phyloP scores from a whole-genome alignment of 352 stramenopile species.

The Phytophthora pisi region DNA sequence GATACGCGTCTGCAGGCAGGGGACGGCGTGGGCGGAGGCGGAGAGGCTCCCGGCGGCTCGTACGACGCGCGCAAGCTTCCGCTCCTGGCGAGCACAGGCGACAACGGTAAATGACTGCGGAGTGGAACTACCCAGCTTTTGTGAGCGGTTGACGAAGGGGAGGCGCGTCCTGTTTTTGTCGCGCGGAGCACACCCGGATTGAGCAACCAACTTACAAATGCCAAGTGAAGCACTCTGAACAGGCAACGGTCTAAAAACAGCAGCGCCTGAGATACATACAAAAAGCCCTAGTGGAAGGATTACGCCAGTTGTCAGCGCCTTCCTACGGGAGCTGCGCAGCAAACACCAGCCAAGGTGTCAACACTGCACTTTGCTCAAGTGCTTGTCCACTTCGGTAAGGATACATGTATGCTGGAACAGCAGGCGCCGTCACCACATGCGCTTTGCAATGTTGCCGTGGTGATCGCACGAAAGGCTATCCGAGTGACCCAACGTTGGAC shows the following conservation, averaged over 20 bases:
- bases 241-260: conserved; percentile 13
- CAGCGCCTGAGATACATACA: not conserved
- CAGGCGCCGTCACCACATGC: not conserved
- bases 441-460: not conserved
- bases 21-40: not conserved
- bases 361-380: not conserved
- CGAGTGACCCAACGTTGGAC: not conserved
- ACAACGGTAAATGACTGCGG: conserved; percentile 28
- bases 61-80: conserved; percentile 5
- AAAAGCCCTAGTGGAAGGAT: not conserved
- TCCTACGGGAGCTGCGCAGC: not conserved
- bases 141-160: conserved; percentile 20
- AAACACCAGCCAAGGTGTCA: no score
- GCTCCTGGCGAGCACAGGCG: conserved; percentile 1
- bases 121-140: conserved; percentile 14
- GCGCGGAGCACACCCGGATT: not conserved
- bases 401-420: not conserved
- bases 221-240: conserved; percentile 1
- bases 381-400: no score
- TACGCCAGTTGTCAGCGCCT: not conserved
- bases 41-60: not conserved
- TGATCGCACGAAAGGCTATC: not conserved
- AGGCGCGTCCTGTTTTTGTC: conserved; percentile 7
- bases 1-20: conserved; percentile 7
- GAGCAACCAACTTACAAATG: conserved; percentile 12